A percentile compares a stretch with the other conserved stretches of the same genome.
phyloP scores from a whole-genome alignment of 2,329 filamentous ascomycete genomes.

The Venturia nashicola region DNA sequence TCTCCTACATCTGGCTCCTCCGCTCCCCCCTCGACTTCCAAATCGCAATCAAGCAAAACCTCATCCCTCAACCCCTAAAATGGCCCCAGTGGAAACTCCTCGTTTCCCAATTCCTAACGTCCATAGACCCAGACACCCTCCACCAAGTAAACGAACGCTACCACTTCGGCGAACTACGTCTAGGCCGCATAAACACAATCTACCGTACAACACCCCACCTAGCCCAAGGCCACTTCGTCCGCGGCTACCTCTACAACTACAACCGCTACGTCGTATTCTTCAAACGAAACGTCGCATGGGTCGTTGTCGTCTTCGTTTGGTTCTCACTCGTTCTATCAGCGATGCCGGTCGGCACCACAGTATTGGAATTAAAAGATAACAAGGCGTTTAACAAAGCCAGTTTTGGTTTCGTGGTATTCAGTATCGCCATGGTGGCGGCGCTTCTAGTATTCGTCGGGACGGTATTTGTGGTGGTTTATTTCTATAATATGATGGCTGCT shows the following conservation, averaged over 20 bases:
- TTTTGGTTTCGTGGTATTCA: constrained; percentile 24
- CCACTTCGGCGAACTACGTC: constrained; percentile 11
- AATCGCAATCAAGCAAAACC: neutral
- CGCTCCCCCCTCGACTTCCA: constrained; percentile 8
- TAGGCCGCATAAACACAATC: constrained; percentile 21
- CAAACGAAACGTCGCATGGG: constrained; percentile 23
- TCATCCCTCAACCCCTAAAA: neutral
- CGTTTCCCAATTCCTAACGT: neutral
- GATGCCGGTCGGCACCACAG: constrained; percentile 24
- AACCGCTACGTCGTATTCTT: constrained; percentile 28
- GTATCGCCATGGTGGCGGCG: constrained; percentile 20
- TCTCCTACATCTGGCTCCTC: constrained; percentile 11
- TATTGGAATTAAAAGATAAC: constrained; percentile 17
- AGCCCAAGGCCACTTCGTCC: constrained; percentile 22
- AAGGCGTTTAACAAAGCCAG: constrained; percentile 17
- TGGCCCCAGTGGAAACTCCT: constrained; percentile 4
- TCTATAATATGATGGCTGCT: constrained; percentile 24
- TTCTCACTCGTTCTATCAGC: constrained; percentile 24
- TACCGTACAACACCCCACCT: constrained; percentile 20
- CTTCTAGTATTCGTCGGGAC: constrained; percentile 18
- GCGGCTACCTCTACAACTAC: constrained; percentile 27
- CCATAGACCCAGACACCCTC: constrained; percentile 21
- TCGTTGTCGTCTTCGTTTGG: constrained; percentile 25
- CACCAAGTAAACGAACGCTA: constrained; percentile 21
- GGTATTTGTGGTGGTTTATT: constrained; percentile 21